Conservation (phyloP, 768 basidiomycete genomes). For the Rhodosporidiobolus sp. region DNA sequence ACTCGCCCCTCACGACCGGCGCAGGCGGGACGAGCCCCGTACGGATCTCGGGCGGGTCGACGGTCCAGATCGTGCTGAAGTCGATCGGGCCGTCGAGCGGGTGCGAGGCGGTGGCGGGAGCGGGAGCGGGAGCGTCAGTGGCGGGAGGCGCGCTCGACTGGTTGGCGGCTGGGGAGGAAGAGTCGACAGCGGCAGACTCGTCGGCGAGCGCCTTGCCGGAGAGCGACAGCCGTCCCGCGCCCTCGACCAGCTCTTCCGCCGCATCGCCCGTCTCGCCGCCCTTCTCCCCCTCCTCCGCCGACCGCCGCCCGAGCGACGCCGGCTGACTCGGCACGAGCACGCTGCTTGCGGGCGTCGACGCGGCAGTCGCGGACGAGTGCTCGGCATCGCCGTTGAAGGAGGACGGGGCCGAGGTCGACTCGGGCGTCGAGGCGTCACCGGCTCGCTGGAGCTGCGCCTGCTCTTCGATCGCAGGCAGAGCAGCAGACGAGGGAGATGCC, state of each 20-base stretch:
- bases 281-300: not conserved
- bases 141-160: too few relatives aligned
- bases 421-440: not conserved
- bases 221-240: too few relatives aligned
- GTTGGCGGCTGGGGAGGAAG: too few relatives aligned
- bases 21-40: constrained; percentile 40
- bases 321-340: too few relatives aligned
- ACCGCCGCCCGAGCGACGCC: too few relatives aligned
- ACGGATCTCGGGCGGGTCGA: constrained; percentile 35
- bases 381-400: constrained; percentile 5
- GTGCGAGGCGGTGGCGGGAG: too few relatives aligned
- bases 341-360: not conserved
- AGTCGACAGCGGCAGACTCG: too few relatives aligned
- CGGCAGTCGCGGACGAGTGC: not conserved
- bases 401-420: not conserved
- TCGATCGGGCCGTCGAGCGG: constrained; percentile 32
- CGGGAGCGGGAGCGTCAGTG: too few relatives aligned
- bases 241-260: constrained; percentile 6
- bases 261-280: too few relatives aligned
- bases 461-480: too few relatives aligned
- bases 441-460: not conserved
- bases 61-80: constrained; percentile 42
- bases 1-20: constrained; percentile 22
- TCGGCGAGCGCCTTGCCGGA: too few relatives aligned
- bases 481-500: too few relatives aligned